Evolutionary conservation across 257 asterid species (phyloP).

Genomic region (Paulownia fortunei): DNA sequence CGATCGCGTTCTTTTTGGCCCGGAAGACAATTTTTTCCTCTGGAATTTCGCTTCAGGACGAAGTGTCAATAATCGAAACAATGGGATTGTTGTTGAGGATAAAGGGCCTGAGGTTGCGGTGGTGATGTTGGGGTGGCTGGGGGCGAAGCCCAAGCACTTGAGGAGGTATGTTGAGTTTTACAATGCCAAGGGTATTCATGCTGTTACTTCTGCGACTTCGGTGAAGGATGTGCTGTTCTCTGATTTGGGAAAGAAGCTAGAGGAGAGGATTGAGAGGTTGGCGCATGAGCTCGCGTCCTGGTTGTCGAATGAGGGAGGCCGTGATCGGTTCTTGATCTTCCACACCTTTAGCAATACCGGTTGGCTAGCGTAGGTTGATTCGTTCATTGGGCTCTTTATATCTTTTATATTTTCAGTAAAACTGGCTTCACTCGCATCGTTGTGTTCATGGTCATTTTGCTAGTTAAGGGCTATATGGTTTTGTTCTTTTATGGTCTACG

Average conservation of each 20-base stretch:
- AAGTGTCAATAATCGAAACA: neutral
- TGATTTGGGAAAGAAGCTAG: constrained; percentile 72
- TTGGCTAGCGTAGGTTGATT: constrained; percentile 91
- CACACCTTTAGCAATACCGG: constrained; percentile 95
- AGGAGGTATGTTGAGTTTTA: constrained; percentile 73
- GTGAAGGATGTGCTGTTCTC: constrained; percentile 70
- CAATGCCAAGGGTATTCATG: constrained; percentile 69
- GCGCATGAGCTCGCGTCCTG: constrained; percentile 63
- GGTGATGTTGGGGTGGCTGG: constrained; percentile 91
- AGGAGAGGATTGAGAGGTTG: constrained; percentile 57
- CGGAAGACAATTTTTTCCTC: constrained; percentile 32
- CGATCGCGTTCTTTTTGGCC: constrained; percentile 42
- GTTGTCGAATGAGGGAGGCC: constrained; percentile 60
- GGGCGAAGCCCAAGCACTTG: constrained; percentile 73
- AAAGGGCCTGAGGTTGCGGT: constrained; percentile 67
- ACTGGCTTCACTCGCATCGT: neutral
- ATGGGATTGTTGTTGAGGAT: constrained; percentile 16
- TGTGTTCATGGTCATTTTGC: neutral
- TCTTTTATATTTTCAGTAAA: neutral
- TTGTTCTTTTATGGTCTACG: neutral
- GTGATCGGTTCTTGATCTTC: constrained; percentile 66
- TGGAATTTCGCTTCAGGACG: constrained; percentile 51
- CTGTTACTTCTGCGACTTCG: constrained; percentile 74
- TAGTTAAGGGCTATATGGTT: neutral
- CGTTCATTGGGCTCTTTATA: constrained; percentile 13